phyloP scores from a whole-genome alignment of 768 basidiomycete genomes.

The Kwoniella dejecticola region DNA sequence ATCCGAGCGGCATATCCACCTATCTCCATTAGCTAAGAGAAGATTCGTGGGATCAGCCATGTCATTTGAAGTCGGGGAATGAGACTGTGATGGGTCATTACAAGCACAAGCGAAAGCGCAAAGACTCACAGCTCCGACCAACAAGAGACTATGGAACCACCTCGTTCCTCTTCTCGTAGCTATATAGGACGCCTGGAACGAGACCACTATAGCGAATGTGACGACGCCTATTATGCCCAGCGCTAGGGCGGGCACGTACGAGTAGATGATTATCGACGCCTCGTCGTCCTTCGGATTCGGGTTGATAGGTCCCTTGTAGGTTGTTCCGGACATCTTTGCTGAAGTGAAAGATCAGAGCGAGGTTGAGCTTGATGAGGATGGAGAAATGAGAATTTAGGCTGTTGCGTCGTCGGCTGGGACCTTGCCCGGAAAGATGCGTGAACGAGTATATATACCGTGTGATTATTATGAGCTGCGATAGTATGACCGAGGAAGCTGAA shows the following conservation, averaged over 20 bases:
- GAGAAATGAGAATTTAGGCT: too few species aligned
- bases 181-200: conserved; percentile 4
- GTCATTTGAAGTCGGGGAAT: neutral
- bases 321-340: conserved; percentile 20
- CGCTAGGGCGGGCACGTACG: conserved; percentile 38
- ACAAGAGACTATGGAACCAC: conserved; percentile 49
- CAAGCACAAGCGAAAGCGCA: neutral
- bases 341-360: too few species aligned
- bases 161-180: conserved; percentile 22
- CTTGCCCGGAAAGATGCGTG: too few species aligned
- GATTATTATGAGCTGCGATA: too few species aligned
- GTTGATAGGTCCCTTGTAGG: conserved; percentile 35
- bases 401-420: too few species aligned
- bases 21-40: conserved; percentile 48
- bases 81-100: neutral
- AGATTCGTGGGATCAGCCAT: neutral
- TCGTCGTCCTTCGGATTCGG: conserved; percentile 43
- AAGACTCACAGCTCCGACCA: conserved; percentile 46
- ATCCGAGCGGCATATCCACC: conserved; percentile 53
- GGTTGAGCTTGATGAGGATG: too few species aligned
- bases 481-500: too few species aligned
- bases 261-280: conserved; percentile 46
- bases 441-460: too few species aligned
- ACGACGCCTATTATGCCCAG: conserved; percentile 43
- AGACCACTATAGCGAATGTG: conserved; percentile 40